These are phyloP conservation scores for Symbiodinium pilosum DNA, from an alignment of 73 alveolate genomes.

Conservation along the genomic window DNA sequence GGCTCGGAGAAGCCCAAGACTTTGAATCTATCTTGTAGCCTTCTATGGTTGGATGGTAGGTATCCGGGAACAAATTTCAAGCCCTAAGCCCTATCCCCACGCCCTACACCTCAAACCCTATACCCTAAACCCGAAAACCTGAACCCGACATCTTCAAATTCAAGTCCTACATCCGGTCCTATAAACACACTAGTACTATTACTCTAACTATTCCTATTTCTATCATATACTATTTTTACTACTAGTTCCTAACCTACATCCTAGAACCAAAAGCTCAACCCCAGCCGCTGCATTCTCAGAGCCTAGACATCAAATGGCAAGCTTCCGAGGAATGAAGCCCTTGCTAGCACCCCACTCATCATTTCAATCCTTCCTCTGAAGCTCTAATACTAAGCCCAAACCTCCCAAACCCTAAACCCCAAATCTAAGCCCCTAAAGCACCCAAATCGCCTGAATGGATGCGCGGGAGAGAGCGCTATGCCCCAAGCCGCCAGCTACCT, in stretches of 20 bases:
- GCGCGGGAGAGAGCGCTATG: conserved; percentile 51
- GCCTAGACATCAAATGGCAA: not conserved
- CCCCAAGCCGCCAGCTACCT: conserved; percentile 74
- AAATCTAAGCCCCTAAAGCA: not conserved
- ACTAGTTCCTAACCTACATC: not conserved
- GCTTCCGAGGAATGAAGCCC: not conserved
- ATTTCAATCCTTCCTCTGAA: not conserved
- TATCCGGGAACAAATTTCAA: not conserved
- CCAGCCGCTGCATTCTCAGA: not conserved
- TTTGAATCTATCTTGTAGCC: not conserved
- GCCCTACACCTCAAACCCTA: not conserved
- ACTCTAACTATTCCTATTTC: too few relatives aligned
- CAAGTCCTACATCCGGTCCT: not conserved
- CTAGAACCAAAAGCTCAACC: not conserved
- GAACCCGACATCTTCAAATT: not conserved
- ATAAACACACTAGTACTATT: too few relatives aligned
- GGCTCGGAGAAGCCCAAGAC: not conserved
- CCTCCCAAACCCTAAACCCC: not conserved
- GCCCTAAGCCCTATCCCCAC: not conserved
- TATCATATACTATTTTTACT: too few relatives aligned
- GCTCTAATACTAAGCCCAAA: not conserved
- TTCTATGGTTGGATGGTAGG: not conserved
- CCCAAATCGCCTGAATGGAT: conserved; percentile 67
- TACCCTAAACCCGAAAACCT: not conserved
- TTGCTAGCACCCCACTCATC: not conserved